These are phyloP conservation scores for Beauveria australis DNA, from an alignment of 2,329 filamentous ascomycete species.

Conservation along the genomic window DNA sequence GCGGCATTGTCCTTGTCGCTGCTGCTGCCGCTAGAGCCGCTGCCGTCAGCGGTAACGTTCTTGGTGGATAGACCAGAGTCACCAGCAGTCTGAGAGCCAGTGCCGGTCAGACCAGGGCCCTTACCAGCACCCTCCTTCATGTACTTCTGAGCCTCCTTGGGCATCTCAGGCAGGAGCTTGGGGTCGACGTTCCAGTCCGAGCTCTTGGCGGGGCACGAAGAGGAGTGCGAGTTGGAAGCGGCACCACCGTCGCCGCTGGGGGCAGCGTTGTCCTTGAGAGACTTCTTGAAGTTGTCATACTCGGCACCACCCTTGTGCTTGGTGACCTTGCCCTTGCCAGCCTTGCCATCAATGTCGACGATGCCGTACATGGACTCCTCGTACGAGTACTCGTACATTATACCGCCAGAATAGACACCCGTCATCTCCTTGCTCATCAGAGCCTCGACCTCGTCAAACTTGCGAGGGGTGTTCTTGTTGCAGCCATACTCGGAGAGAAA, in stretches of 20 bases:
- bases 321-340: conserved; percentile 35
- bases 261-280: conserved; percentile 39
- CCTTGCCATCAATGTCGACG: conserved; percentile 51
- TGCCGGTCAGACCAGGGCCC: conserved; percentile 44
- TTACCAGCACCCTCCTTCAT: conserved; percentile 45
- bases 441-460: conserved; percentile 70
- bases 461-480: conserved; percentile 63
- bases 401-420: conserved; percentile 82
- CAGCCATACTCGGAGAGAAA: conserved; percentile 97
- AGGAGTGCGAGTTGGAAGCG: conserved; percentile 36
- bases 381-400: conserved; percentile 90
- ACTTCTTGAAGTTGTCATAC: conserved; percentile 47
- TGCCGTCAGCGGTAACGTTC: conserved; percentile 26
- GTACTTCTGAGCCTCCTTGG: conserved; percentile 41
- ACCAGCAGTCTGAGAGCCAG: conserved; percentile 45
- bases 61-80: conserved; percentile 39
- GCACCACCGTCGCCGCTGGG: conserved; percentile 45
- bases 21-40: conserved; percentile 20
- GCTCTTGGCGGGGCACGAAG: conserved; percentile 41
- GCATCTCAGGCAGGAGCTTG: conserved; percentile 43
- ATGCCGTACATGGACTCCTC: conserved; percentile 76
- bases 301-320: conserved; percentile 43
- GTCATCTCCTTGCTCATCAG: conserved; percentile 83
- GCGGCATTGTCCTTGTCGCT: conserved; percentile 18
- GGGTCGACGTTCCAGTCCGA: conserved; percentile 43